These are phyloP conservation scores for Pinguiococcus pyrenoidosus DNA, from an alignment of 108 stramenopile species.

Conservation along the genomic window DNA sequence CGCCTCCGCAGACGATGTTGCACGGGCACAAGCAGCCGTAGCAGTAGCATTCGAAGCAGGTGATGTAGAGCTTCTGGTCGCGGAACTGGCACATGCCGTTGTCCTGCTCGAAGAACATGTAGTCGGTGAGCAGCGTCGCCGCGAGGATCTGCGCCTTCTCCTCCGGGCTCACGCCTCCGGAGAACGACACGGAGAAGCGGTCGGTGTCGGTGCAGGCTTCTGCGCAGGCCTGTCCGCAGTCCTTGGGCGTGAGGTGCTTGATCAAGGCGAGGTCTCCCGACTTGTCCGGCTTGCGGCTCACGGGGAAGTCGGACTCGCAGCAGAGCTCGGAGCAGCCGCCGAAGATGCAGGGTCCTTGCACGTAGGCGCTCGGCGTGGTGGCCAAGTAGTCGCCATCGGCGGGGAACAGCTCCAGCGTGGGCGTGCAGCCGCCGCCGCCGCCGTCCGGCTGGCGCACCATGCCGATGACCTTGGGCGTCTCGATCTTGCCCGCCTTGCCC, in stretches of 20 bases:
- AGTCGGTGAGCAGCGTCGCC: conserved; percentile 3
- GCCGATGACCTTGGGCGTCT: conserved; percentile 1
- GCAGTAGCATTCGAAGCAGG: neutral
- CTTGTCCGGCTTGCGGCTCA: no score
- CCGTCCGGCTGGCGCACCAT: conserved; percentile 12
- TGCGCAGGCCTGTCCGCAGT: neutral
- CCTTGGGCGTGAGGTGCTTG: neutral
- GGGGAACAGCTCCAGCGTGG: conserved; percentile 18
- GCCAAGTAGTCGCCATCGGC: conserved; percentile 1
- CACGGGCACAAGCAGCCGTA: neutral
- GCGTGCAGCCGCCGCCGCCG: conserved; percentile 17
- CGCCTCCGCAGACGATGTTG: no score
- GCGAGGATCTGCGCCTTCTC: conserved; percentile 9
- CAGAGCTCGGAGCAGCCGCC: conserved; percentile 35
- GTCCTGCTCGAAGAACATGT: conserved; percentile 21
- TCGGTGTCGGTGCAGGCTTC: conserved; percentile 7
- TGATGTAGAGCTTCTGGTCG: neutral
- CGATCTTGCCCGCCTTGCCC: conserved; percentile 4
- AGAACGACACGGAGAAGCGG: conserved; percentile 4
- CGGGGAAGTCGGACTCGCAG: conserved; percentile 15
- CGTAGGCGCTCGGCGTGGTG: conserved; percentile 8
- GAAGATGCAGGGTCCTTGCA: conserved; percentile 20
- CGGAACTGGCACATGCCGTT: neutral
- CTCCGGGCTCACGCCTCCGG: neutral
- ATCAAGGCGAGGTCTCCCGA: conserved; percentile 2